These are phyloP conservation scores for Ottelia alismoides DNA, from an alignment of 106 monocot species.

Conservation along the genomic window DNA sequence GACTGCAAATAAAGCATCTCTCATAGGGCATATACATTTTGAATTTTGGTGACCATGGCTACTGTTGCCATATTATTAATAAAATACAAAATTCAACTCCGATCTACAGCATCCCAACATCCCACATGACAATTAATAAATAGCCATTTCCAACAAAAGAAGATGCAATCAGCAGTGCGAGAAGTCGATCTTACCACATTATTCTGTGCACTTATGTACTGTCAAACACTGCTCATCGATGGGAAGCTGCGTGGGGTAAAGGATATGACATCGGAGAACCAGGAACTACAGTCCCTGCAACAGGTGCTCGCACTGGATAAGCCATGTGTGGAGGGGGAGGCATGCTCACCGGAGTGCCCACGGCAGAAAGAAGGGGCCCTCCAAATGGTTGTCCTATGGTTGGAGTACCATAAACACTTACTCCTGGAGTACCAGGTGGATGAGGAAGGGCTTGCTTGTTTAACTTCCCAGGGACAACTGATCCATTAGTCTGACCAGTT, in stretches of 20 bases:
- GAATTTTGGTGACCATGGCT: too few species aligned
- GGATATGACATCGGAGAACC: conserved; percentile 8
- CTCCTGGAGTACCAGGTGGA: conserved; percentile 5
- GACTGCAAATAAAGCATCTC: too few species aligned
- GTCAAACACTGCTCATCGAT: conserved; percentile 8
- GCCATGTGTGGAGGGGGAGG: conserved; percentile 24
- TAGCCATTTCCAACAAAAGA: too few species aligned
- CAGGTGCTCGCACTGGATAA: conserved; percentile 26
- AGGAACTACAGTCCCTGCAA: conserved; percentile 16
- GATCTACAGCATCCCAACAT: too few species aligned
- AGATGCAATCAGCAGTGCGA: too few species aligned
- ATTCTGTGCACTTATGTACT: too few species aligned
- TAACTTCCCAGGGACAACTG: not conserved
- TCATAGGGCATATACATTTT: too few species aligned
- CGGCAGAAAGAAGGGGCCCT: conserved; percentile 31
- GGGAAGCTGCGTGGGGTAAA: conserved; percentile 10
- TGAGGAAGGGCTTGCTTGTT: conserved; percentile 25
- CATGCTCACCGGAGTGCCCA: conserved; percentile 16
- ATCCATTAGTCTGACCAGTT: conserved; percentile 38
- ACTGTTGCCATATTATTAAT: too few species aligned
- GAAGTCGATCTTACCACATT: too few species aligned
- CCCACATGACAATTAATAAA: too few species aligned
- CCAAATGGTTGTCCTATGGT: conserved; percentile 69
- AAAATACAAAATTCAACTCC: too few species aligned
- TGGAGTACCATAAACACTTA: conserved; percentile 28